Conservation (phyloP, 805 yeast species). For the Nematodospora valgi region DNA sequence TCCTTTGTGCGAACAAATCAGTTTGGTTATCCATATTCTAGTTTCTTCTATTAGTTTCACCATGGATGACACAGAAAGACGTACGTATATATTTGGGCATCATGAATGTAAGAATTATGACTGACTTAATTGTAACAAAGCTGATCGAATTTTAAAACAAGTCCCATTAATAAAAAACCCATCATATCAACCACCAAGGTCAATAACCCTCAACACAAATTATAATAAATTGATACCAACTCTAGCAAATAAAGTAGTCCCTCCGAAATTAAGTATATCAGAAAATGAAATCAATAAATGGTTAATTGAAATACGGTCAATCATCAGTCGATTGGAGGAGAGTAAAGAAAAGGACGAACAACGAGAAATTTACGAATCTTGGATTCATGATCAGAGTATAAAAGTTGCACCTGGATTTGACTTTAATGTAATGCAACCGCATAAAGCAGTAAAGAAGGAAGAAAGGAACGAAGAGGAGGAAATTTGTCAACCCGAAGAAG, state of each 20-base stretch:
- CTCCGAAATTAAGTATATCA: conserved; percentile 32
- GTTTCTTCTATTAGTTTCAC: no score
- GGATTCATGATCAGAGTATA: conserved; percentile 29
- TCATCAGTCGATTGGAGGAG: conserved; percentile 9
- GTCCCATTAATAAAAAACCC: conserved; percentile 57
- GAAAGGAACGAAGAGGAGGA: background rate
- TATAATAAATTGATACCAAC: conserved; percentile 40
- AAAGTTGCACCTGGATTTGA: conserved; percentile 42
- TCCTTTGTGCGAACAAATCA: no score
- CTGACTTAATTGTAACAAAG: conserved; percentile 21
- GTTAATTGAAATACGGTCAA: conserved; percentile 19
- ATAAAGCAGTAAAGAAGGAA: conserved; percentile 10
- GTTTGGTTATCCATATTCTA: no score
- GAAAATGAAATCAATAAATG: conserved; percentile 25
- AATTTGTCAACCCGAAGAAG: conserved; percentile 6
- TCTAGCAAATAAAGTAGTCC: conserved; percentile 28
- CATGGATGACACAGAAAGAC: conserved; percentile 22
- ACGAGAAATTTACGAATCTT: conserved; percentile 18
- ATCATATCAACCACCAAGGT: conserved; percentile 49
- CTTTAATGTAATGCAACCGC: conserved; percentile 29
- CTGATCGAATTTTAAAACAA: conserved; percentile 47
- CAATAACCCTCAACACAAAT: conserved; percentile 50
- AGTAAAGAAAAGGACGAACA: conserved; percentile 9
- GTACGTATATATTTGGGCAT: conserved; percentile 20
- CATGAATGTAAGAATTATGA: background rate